Evolutionary conservation across 208 protist species (phyloP), one percentile per base, ranked within the genome.

Genomic region (Leishmania braziliensis): DNA sequence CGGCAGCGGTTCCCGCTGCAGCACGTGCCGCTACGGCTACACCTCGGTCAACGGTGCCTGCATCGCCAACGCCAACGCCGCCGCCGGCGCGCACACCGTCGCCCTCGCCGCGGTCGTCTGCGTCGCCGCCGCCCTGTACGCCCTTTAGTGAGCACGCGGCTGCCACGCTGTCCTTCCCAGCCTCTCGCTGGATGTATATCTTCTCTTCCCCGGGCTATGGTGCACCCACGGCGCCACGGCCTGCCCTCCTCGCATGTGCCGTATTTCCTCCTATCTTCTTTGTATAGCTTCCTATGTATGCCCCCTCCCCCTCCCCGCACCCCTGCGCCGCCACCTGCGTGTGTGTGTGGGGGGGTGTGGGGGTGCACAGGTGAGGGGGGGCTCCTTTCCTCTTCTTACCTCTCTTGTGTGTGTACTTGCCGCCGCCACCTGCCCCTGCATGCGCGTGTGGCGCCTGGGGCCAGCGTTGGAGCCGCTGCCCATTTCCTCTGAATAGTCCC

Each of bases 61-160:
- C 71, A 18, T 36, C 26, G 26, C 50, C 16, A 33, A 60, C 71
- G 6, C n/a, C 71, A 77, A 48, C 73, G 53, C 1, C 53, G 73
- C 36, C 23, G 20, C 73, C 5, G 75, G 58, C 26, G 62, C 62
- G 39, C 69, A 53, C 69, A 73, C 69, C 69, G 69, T 46, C 46
- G 39, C 26, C 46, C 69, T 73, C 69, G 69, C 69, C 69, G 69
- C 69, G 26, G 69, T 2, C 43, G 69, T 73, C 69, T 73, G 46
- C 69, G 26, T 73, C 46, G 69, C 23, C 9, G 69, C 69, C 69
- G 46, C 69, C 48, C 18, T 79, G 46, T 71, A 79, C 62, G 18
- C 60, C 60, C 26, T 79, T 12, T 79, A 79, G 62, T 29, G 58
- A 39, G 74, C n/a, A 8, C 20, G 74, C 60, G 60, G 60, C 60